phyloP scores from a whole-genome alignment of 1,139 yeast species.

The Tardiomyces blankii region DNA sequence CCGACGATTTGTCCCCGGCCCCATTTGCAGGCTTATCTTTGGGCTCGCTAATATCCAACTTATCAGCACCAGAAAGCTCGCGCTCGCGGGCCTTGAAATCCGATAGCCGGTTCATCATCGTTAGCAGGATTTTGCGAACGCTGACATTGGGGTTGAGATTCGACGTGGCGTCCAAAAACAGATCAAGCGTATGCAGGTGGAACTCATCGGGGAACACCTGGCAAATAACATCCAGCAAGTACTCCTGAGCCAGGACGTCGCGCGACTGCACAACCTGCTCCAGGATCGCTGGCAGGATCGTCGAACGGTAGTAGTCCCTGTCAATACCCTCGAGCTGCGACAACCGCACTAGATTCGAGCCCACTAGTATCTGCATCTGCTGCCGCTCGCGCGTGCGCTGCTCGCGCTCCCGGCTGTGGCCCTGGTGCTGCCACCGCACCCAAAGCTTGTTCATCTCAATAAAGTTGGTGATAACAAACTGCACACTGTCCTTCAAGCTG shows the following conservation, averaged over 20 bases:
- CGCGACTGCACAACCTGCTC: constrained; percentile 91
- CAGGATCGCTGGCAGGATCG: constrained; percentile 66
- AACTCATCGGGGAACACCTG: constrained; percentile 93
- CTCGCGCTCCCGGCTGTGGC: constrained; percentile 75
- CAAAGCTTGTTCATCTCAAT: constrained; percentile 96
- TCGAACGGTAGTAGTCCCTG: constrained; percentile 44
- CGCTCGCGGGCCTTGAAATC: constrained; percentile 35
- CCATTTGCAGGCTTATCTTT: constrained; percentile 5
- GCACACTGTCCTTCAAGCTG: constrained; percentile 53
- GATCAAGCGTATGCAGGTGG: constrained; percentile 65
- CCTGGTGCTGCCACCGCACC: constrained; percentile 95
- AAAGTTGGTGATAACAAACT: constrained; percentile 73
- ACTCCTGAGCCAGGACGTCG: constrained; percentile 86
- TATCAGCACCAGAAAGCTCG: constrained; percentile 1
- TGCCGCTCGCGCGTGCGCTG: constrained; percentile 70
- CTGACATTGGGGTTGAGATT: constrained; percentile 61
- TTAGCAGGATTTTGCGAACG: constrained; percentile 52
- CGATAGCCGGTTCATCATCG: constrained; percentile 65
- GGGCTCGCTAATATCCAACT: too few relatives aligned
- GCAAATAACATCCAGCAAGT: constrained; percentile 76
- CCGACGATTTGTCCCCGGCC: constrained; percentile 5
- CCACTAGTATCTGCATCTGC: constrained; percentile 84
- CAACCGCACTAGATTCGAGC: constrained; percentile 80
- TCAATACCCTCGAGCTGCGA: constrained; percentile 80
- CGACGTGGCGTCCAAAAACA: constrained; percentile 54